Percentiles rank a stretch among this genome's conserved stretches.
Evolutionary conservation across 2,329 filamentous ascomycete genomes (phyloP).

Genomic region (Aspergillus calidoustus): DNA sequence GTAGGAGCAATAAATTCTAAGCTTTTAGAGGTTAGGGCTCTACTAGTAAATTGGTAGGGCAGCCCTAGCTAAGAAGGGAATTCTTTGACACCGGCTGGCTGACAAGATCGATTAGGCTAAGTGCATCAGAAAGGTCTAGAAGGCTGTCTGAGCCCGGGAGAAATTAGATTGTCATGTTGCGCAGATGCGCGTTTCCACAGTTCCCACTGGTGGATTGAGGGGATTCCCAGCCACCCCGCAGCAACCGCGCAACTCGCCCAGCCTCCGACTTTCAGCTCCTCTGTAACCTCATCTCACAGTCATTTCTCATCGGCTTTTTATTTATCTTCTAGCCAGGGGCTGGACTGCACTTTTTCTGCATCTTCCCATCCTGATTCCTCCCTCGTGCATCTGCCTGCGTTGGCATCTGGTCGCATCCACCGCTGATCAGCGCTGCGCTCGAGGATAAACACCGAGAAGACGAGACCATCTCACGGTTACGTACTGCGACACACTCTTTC

Average conservation of each 20-base stretch:
- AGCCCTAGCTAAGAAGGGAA: no score
- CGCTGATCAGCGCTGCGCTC: neutral
- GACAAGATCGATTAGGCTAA: neutral
- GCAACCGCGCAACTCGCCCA: slow-evolving; percentile 33
- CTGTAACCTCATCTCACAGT: slow-evolving; percentile 9
- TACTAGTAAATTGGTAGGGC: no score
- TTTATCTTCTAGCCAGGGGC: slow-evolving; percentile 14
- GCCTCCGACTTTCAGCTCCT: slow-evolving; percentile 30
- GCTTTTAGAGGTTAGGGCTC: no score
- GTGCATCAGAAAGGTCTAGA: neutral
- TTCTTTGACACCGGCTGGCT: neutral
- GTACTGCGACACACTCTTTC: neutral
- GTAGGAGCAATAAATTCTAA: no score
- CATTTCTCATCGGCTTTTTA: slow-evolving; percentile 18
- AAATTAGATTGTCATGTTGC: slow-evolving; percentile 4
- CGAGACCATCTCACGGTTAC: neutral
- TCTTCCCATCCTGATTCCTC: slow-evolving; percentile 10
- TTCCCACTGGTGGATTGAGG: slow-evolving; percentile 1
- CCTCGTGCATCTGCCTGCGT: slow-evolving; percentile 8
- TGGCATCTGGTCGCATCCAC: slow-evolving; percentile 2
- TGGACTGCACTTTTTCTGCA: slow-evolving; percentile 13
- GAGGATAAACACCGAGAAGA: neutral
- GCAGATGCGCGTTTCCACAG: slow-evolving; percentile 5
- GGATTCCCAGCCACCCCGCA: slow-evolving; percentile 37
- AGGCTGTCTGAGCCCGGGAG: neutral